Base-by-base conservation (phyloP, 108 stramenopile genomes). In the Poteriospumella lacustris region DNA sequence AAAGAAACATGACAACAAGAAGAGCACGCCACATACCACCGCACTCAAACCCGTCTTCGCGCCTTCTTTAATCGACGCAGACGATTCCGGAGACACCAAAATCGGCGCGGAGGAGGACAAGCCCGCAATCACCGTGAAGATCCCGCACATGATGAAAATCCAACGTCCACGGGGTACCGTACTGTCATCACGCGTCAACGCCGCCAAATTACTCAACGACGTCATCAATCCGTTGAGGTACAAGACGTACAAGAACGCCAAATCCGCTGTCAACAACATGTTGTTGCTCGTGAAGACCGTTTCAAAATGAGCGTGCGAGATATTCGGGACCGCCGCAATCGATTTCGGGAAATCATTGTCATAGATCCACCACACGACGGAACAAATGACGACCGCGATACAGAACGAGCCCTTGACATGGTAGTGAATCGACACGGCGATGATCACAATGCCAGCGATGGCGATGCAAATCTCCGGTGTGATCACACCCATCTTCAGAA, bases 361-460 rank as follows among this genome's bases (percentile, higher is more conserved):
- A 73, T 73, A 73, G 9, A 56, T 52, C 70, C 70, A 73, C 70
- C 70, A 73, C 5, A 73, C 12, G 5, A 73, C 28, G 5, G 70
- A 29, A 42, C 41, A 44, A 56, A 73, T 5, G 36, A 44, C 9
- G 9, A 73, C 47, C 15, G 40, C 70, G 9, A 73, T 33, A 56
- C 70, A 73, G 36, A 73, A 73, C 3, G 70, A 15, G 5, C 70
- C 70, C 24, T 73, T 73, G n/a, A 73, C 24, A 56, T 73, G 70
- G 41, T 34, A 73, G 42, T 73, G 5, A 26, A 42, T 44, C 5
- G 70, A 24, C 9, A 39, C 36, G 24, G 44, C 70, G 36, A 73
- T 73, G 9, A 73, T 42, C 9, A 73, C 47, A 15, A 73, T 34
- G 36, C 70, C 70, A 12, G 40, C 5, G 36, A 73, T 15, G 5